Evolutionary conservation across 495 filamentous ascomycete genomes (phyloP).

Genomic region (Choiromyces venosus): DNA sequence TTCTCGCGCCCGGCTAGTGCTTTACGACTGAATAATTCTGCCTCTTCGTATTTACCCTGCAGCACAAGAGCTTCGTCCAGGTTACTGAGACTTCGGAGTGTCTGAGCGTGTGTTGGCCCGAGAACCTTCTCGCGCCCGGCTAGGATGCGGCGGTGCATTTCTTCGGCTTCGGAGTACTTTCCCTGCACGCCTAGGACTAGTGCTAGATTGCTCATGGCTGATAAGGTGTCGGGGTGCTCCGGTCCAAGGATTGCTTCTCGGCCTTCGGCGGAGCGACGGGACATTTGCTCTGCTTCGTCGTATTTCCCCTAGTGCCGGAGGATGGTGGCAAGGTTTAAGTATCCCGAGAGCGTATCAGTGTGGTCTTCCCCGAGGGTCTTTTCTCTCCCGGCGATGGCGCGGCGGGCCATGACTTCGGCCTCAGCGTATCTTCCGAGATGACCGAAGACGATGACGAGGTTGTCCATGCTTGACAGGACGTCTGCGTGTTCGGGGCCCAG

Average conservation of each 20-base stretch:
- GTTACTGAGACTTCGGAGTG: conserved; percentile 25
- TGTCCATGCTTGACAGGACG: conserved; percentile 13
- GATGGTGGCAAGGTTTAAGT: conserved; percentile 14
- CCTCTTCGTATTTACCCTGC: conserved; percentile 44
- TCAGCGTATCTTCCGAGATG: conserved; percentile 13
- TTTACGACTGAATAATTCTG: conserved; percentile 36
- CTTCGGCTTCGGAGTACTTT: conserved; percentile 6
- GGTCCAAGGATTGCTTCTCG: conserved; percentile 10
- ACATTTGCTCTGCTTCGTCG: conserved; percentile 6
- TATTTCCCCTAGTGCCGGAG: neutral
- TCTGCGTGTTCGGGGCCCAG: conserved; percentile 40
- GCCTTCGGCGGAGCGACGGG: conserved; percentile 12
- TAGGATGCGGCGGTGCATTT: conserved; percentile 7
- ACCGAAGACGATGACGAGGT: conserved; percentile 18
- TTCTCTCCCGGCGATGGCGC: conserved; percentile 9
- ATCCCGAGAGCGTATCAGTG: conserved; percentile 11
- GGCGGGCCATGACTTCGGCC: conserved; percentile 13
- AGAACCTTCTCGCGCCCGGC: conserved; percentile 10
- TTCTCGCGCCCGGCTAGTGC: conserved; percentile 31
- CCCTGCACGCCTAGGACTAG: conserved; percentile 6
- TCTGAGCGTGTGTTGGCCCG: conserved; percentile 11
- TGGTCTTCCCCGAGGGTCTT: conserved; percentile 14
- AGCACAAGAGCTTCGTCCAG: conserved; percentile 37
- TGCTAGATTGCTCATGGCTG: conserved; percentile 17
- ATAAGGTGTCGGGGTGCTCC: conserved; percentile 20